A percentile compares a stretch with the other conserved stretches of the same genome.
Conservation (phyloP, 345 rosid species). For the Citropsis articulata region DNA sequence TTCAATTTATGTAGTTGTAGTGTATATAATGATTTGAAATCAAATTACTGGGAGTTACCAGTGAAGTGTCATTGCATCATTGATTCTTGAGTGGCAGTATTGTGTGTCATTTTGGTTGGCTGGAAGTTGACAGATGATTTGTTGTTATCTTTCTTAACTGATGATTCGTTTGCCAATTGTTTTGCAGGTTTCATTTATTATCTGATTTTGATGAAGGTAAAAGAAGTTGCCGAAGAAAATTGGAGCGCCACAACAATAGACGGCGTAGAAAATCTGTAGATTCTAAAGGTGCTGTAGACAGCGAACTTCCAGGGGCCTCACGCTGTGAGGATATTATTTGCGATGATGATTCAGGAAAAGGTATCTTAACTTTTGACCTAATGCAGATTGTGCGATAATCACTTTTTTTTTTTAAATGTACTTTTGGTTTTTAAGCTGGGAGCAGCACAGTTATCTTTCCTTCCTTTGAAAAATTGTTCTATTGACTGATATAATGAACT, state of each 20-base stretch:
- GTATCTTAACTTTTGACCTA: constrained; percentile 26
- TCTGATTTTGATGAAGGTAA: constrained; percentile 92
- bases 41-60: background rate
- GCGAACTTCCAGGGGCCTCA: constrained; percentile 36
- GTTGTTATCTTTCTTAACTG: background rate
- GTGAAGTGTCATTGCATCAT: background rate
- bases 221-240: constrained; percentile 87
- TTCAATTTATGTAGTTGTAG: background rate
- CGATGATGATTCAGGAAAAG: constrained; percentile 70
- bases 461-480: background rate
- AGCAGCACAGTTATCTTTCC: background rate
- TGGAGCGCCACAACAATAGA: constrained; percentile 87
- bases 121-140: background rate
- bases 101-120: background rate
- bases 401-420: too few species aligned
- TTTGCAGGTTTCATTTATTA: constrained; percentile 74
- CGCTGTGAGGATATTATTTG: constrained; percentile 36
- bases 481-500: background rate
- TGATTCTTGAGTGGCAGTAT: background rate
- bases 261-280: constrained; percentile 65
- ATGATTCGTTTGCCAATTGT: constrained; percentile 1
- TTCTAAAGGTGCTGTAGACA: constrained; percentile 34
- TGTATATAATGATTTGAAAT: background rate
- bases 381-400: background rate
- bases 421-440: background rate